phyloP scores from a whole-genome alignment of 2,329 filamentous ascomycete species.

The Atkinsonella hypoxylon region DNA sequence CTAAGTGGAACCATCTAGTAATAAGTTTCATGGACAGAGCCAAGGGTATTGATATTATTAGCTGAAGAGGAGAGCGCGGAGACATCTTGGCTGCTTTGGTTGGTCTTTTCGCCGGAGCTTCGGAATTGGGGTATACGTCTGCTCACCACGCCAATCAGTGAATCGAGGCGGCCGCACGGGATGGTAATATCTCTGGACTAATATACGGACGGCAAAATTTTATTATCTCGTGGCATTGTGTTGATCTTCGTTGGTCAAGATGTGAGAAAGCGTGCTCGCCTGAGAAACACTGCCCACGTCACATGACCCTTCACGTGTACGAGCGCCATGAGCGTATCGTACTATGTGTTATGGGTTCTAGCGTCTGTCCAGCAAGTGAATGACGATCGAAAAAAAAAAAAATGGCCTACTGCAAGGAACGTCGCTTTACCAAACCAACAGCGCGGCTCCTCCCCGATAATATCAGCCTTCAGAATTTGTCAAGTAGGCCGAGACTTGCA shows the following conservation, averaged over 20 bases:
- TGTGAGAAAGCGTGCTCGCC: neutral
- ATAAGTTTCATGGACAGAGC: no score
- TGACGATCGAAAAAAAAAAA: conserved; percentile 1
- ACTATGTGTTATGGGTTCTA: neutral
- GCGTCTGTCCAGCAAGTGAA: neutral
- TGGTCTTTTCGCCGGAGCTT: neutral
- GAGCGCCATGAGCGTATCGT: neutral
- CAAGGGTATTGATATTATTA: no score
- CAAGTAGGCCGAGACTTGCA: neutral
- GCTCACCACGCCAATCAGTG: neutral
- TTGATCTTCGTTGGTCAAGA: no score
- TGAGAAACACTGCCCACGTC: neutral
- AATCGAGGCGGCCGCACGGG: no score
- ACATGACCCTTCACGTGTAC: conserved; percentile 6
- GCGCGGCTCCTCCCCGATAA: neutral
- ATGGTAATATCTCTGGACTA: no score
- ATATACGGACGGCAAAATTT: no score
- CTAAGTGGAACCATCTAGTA: no score
- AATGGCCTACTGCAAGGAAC: neutral
- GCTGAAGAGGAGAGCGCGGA: no score
- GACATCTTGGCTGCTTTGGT: neutral
- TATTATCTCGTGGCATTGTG: no score
- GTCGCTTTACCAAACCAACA: neutral
- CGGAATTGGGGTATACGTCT: neutral
- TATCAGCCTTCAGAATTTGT: neutral